Conservation (phyloP, 345 rosid genomes). For the Ailanthus altissimus region DNA sequence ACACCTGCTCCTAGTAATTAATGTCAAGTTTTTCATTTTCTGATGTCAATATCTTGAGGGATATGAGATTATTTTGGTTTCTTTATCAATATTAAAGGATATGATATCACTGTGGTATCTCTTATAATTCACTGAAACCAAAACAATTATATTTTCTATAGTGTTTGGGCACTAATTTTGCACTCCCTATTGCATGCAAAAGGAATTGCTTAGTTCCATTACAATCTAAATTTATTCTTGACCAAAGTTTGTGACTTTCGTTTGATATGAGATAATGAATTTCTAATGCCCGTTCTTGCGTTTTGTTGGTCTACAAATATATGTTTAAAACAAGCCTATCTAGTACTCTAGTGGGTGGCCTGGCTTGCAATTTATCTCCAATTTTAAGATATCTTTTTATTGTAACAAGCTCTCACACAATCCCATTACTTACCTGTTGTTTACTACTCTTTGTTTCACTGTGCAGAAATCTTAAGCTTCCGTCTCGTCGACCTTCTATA, state of each 20-base stretch:
- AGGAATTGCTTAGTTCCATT: neutral
- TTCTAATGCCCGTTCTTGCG: neutral
- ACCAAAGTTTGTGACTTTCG: neutral
- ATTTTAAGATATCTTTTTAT: neutral
- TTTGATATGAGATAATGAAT: neutral
- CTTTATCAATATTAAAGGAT: too few species aligned
- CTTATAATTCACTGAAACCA: neutral
- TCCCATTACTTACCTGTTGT: neutral
- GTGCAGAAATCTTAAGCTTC: constrained; percentile 80
- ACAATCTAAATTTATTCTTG: too few species aligned
- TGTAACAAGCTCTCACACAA: neutral
- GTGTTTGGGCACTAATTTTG: neutral
- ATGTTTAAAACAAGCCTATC: neutral
- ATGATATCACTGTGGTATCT: neutral
- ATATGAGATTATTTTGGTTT: too few species aligned
- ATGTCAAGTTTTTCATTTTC: too few species aligned
- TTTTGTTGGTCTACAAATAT: neutral
- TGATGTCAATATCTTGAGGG: too few species aligned
- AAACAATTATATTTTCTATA: neutral
- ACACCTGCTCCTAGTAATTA: neutral
- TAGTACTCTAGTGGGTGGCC: neutral
- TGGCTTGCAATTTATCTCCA: neutral
- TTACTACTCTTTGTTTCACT: neutral
- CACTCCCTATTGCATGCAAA: neutral
- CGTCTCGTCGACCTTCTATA: constrained; percentile 71